These are phyloP conservation scores for Neurospora tetrasperma DNA, from an alignment of 495 filamentous ascomycete species.

Conservation along the genomic window DNA sequence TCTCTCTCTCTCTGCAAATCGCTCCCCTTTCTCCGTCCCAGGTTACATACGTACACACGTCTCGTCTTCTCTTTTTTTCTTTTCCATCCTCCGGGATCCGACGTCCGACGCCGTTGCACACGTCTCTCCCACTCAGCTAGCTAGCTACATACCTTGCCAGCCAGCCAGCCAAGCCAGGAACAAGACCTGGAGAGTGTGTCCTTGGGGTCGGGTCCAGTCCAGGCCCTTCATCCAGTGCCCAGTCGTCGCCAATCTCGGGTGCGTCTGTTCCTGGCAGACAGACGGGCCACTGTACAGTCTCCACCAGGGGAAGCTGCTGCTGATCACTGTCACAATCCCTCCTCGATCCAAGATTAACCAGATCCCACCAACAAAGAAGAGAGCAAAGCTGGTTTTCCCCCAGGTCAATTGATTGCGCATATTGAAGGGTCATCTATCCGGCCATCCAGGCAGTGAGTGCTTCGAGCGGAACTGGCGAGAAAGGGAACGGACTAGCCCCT, in stretches of 20 bases:
- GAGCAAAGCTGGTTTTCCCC: not conserved
- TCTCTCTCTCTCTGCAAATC: not conserved
- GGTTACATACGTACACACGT: not conserved
- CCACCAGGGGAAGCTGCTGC: not conserved
- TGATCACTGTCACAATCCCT: not conserved
- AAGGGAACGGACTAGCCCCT: not conserved
- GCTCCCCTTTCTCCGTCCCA: not conserved
- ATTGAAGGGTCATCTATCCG: not conserved
- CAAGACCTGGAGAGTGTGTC: not conserved
- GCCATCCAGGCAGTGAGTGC: not conserved
- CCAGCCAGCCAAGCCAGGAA: not conserved
- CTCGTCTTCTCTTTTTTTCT: not conserved
- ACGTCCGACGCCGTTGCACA: not conserved
- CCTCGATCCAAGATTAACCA: not conserved
- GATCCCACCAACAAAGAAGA: not conserved
- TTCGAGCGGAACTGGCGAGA: not conserved
- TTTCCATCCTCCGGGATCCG: not conserved
- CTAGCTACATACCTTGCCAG: not conserved
- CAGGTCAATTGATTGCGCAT: not conserved
- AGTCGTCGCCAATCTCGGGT: not conserved
- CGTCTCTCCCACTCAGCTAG: not conserved
- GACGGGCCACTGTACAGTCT: not conserved
- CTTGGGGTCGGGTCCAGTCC: not conserved
- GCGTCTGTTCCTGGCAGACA: not conserved
- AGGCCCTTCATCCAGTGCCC: not conserved